These are phyloP conservation scores for Aspergillus cristatus DNA, from an alignment of 495 filamentous ascomycete species.

Conservation along the genomic window DNA sequence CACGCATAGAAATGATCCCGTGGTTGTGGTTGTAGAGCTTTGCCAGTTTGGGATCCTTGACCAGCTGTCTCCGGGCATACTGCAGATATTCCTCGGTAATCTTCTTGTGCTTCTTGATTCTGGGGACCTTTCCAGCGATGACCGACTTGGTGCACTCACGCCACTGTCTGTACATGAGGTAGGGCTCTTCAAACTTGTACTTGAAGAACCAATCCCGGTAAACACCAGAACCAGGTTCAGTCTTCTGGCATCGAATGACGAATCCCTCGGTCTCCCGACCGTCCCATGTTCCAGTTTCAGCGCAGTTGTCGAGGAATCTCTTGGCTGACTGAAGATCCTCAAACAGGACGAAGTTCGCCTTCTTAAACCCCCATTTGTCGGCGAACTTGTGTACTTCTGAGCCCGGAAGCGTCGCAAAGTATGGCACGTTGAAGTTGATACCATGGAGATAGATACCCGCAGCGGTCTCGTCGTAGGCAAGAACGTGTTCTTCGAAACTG, in stretches of 20 bases:
- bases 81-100: slow-evolving; percentile 87
- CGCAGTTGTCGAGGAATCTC: slow-evolving; percentile 70
- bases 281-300: slow-evolving; percentile 76
- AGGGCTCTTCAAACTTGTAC: slow-evolving; percentile 98
- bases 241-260: slow-evolving; percentile 80
- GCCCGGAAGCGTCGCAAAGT: slow-evolving; percentile 77
- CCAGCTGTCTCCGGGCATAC: slow-evolving; percentile 67
- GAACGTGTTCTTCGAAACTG: slow-evolving; percentile 90
- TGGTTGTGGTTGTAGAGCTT: slow-evolving; percentile 75
- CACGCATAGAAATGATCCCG: slow-evolving; percentile 86
- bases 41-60: slow-evolving; percentile 49
- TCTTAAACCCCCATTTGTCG: slow-evolving; percentile 88
- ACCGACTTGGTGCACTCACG: slow-evolving; percentile 91
- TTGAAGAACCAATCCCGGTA: slow-evolving; percentile 98
- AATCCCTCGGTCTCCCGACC: slow-evolving; percentile 95
- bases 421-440: slow-evolving; percentile 85
- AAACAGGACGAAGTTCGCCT: slow-evolving; percentile 69
- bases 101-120: slow-evolving; percentile 72
- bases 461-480: slow-evolving; percentile 75
- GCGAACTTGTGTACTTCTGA: slow-evolving; percentile 78
- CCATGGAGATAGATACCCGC: slow-evolving; percentile 93
- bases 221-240: slow-evolving; percentile 29
- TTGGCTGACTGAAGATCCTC: slow-evolving; percentile 65
- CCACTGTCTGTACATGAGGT: slow-evolving; percentile 97
- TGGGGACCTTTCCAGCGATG: slow-evolving; percentile 65